Conservation (phyloP, 345 rosid species). For the Eucalyptus caleyi region DNA sequence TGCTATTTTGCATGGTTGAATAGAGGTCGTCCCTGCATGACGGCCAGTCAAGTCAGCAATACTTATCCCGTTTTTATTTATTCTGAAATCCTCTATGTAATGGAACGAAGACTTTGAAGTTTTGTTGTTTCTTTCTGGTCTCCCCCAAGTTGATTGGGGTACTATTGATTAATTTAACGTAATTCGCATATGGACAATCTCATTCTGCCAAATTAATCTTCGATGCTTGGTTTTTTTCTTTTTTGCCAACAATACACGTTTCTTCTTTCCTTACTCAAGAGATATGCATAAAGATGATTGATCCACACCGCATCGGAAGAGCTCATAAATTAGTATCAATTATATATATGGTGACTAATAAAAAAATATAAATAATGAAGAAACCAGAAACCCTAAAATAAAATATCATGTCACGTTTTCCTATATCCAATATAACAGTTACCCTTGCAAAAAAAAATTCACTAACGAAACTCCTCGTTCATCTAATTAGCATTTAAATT, state of each 20-base stretch:
- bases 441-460: neutral
- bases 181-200: neutral
- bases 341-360: neutral
- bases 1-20: neutral
- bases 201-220: neutral
- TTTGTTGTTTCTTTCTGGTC: neutral
- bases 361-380: neutral
- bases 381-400: neutral
- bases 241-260: neutral
- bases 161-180: neutral
- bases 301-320: neutral
- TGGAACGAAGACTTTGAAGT: neutral
- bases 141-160: neutral
- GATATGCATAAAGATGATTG: neutral
- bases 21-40: neutral
- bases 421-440: neutral
- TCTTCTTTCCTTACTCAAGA: neutral
- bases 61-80: neutral
- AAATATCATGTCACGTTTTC: neutral
- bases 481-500: too few relatives aligned
- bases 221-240: neutral
- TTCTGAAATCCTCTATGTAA: neutral
- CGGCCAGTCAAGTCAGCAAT: neutral
- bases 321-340: neutral
- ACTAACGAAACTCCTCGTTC: neutral